Evolutionary conservation across 495 filamentous ascomycete species (phyloP).

Genomic region (Trypethelium eluteriae): DNA sequence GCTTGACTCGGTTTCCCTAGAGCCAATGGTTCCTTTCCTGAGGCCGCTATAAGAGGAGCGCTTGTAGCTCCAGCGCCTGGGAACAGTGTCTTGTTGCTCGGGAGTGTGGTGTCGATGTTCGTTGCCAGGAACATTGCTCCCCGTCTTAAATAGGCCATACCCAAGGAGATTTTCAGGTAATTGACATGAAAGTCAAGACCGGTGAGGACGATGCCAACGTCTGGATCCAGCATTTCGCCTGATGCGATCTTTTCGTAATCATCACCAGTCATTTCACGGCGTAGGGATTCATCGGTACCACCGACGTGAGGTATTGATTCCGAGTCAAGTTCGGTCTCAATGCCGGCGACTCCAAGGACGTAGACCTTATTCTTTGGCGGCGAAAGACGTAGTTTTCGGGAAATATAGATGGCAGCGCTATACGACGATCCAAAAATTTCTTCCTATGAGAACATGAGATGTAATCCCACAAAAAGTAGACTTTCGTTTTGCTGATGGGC

Average conservation of each 20-base stretch:
- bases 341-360: conserved; percentile 83
- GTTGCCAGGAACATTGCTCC: conserved; percentile 91
- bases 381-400: conserved; percentile 74
- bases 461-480: background rate
- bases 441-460: conserved; percentile 46
- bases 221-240: conserved; percentile 68
- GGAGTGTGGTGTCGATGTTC: conserved; percentile 82
- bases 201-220: conserved; percentile 80
- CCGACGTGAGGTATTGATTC: conserved; percentile 77
- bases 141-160: conserved; percentile 72
- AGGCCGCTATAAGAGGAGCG: conserved; percentile 69
- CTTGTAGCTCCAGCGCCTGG: conserved; percentile 83
- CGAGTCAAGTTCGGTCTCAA: conserved; percentile 74
- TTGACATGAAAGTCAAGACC: conserved; percentile 90
- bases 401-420: conserved; percentile 91
- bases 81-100: conserved; percentile 70
- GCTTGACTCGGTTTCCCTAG: conserved; percentile 93
- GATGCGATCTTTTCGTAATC: conserved; percentile 73
- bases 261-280: conserved; percentile 64
- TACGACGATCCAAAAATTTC: conserved; percentile 96
- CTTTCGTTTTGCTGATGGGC: background rate
- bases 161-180: conserved; percentile 81
- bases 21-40: conserved; percentile 58
- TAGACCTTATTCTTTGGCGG: conserved; percentile 81
- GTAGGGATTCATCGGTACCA: conserved; percentile 74